Evolutionary conservation across 352 stramenopile species (phyloP).

Genomic region (Ochromonadaceae sp.): DNA sequence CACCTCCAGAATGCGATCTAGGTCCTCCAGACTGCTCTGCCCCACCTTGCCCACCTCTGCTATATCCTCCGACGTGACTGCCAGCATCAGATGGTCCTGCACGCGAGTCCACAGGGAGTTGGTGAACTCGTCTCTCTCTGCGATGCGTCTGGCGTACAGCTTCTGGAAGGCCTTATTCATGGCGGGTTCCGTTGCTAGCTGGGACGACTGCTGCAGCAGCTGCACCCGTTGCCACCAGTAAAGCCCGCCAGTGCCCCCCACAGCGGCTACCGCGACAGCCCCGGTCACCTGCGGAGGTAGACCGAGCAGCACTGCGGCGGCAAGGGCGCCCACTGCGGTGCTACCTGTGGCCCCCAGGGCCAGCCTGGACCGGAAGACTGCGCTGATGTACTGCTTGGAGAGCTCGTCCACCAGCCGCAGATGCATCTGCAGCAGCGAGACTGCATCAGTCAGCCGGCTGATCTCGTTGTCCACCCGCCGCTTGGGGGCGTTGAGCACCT

Average conservation of each 20-base stretch:
- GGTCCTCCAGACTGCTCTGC: conserved; percentile 48
- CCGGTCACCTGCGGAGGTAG: conserved; percentile 58
- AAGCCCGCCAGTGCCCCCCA: conserved; percentile 57
- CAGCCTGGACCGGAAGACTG: not conserved
- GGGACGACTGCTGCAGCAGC: conserved; percentile 59
- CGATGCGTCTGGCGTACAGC: conserved; percentile 81
- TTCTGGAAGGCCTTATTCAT: conserved; percentile 75
- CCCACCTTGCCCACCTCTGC: conserved; percentile 55
- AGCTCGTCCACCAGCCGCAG: conserved; percentile 39
- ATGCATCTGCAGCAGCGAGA: conserved; percentile 59
- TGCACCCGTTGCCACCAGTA: conserved; percentile 68
- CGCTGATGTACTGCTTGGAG: conserved; percentile 22
- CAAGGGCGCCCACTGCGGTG: conserved; percentile 48
- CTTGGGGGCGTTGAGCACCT: conserved; percentile 89
- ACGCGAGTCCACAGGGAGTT: conserved; percentile 78
- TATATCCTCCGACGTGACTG: conserved; percentile 59
- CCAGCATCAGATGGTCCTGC: conserved; percentile 50
- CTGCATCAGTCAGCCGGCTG: conserved; percentile 67
- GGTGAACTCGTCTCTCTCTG: conserved; percentile 91
- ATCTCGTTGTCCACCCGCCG: conserved; percentile 98
- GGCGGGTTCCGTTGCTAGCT: conserved; percentile 57
- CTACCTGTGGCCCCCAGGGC: conserved; percentile 20
- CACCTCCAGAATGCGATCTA: conserved; percentile 66
- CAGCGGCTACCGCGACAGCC: conserved; percentile 50
- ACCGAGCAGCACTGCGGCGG: conserved; percentile 50